These are phyloP conservation scores for Trichoderma harzianum DNA, from an alignment of 2,329 filamentous ascomycete species.

Conservation along the genomic window DNA sequence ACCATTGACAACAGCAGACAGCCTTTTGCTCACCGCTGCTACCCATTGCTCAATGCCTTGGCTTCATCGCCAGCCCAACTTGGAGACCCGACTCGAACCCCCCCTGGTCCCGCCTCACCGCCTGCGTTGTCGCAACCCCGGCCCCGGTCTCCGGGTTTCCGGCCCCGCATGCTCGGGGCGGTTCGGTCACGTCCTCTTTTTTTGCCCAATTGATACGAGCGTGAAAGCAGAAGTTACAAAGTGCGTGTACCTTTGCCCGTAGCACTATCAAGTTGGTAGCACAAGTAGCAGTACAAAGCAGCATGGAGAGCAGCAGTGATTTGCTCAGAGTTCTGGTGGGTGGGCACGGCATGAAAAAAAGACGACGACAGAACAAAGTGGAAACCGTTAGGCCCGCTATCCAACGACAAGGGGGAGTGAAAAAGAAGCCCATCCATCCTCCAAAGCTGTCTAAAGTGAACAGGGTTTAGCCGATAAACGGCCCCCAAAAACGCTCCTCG, in stretches of 20 bases:
- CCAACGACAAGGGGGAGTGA: not conserved
- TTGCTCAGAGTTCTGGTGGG: not conserved
- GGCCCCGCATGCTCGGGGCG: constrained; percentile 18
- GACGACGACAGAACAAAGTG: not conserved
- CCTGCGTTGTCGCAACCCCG: constrained; percentile 14
- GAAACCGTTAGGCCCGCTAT: not conserved
- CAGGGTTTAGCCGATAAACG: not conserved
- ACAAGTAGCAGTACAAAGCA: not conserved
- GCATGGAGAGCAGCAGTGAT: not conserved
- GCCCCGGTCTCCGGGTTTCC: constrained; percentile 20
- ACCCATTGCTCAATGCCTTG: not conserved
- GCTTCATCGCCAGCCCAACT: constrained; percentile 4
- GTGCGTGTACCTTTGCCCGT: not conserved
- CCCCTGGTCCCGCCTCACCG: constrained; percentile 13
- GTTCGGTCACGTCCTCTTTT: constrained; percentile 7
- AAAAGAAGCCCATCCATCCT: not conserved
- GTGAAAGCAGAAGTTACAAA: not conserved
- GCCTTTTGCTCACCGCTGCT: constrained; percentile 12
- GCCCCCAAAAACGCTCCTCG: not conserved
- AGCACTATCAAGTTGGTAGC: not conserved
- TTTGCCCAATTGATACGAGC: not conserved
- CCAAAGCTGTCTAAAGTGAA: not conserved
- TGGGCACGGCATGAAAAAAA: not conserved
- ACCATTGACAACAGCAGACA: not conserved
- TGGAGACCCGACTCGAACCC: constrained; percentile 2